Percentiles rank a stretch among this genome's conserved stretches.
phyloP scores from a whole-genome alignment of 805 yeast species.

The Zygosaccharomyces bailii region DNA sequence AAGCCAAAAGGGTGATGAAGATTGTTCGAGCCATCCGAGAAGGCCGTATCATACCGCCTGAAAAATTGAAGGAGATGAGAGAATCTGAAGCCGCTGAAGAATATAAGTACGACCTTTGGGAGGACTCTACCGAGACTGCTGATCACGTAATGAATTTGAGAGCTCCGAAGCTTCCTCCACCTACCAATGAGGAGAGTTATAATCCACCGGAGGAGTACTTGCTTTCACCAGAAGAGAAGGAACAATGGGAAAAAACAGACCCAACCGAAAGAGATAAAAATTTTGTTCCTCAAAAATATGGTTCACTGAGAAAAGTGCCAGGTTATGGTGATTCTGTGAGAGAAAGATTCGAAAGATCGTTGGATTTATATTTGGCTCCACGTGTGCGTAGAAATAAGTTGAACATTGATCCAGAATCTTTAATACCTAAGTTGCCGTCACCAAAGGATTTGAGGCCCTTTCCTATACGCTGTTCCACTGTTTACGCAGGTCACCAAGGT shows the following conservation, averaged over 20 bases:
- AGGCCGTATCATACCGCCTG: conserved; percentile 84
- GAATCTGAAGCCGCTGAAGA: conserved; percentile 52
- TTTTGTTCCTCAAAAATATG: conserved; percentile 77
- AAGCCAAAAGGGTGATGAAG: conserved; percentile 94
- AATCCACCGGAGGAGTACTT: conserved; percentile 97
- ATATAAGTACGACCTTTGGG: conserved; percentile 79
- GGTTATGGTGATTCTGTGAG: conserved; percentile 83
- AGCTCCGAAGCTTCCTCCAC: conserved; percentile 95
- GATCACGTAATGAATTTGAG: conserved; percentile 89
- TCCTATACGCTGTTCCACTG: conserved; percentile 86
- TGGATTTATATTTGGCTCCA: conserved; percentile 94
- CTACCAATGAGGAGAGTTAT: conserved; percentile 93
- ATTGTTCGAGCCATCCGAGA: conserved; percentile 94
- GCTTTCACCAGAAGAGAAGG: conserved; percentile 69
- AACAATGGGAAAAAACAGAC: conserved; percentile 65
- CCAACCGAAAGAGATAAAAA: conserved; percentile 76
- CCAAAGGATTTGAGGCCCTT: conserved; percentile 96
- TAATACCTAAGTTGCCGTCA: conserved; percentile 93
- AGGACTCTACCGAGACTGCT: conserved; percentile 50
- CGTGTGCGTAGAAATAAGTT: conserved; percentile 87
- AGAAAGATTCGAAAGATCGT: conserved; percentile 89
- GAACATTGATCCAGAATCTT: conserved; percentile 92
- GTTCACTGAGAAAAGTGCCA: conserved; percentile 84
- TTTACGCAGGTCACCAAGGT: conserved; percentile 78
- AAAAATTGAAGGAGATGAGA: conserved; percentile 48